Percentiles rank a stretch among this genome's conserved stretches.
Conservation (phyloP, 2,329 filamentous ascomycete species). For the Fusarium sp. region DNA sequence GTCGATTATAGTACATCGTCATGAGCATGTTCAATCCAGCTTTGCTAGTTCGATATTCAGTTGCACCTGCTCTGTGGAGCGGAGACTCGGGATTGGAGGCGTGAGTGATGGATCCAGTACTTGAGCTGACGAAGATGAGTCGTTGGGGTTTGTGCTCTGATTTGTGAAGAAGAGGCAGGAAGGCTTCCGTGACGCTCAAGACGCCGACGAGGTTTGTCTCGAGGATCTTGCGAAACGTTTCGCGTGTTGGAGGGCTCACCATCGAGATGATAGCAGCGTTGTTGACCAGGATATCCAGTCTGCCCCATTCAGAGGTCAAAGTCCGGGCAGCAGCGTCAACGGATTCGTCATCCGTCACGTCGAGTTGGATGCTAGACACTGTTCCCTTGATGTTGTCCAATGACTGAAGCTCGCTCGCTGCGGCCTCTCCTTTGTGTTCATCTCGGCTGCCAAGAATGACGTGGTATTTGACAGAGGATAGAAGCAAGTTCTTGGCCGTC, state of each 20-base stretch:
- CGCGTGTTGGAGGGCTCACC: background rate
- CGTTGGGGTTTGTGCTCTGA: constrained; percentile 12
- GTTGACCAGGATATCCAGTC: constrained; percentile 21
- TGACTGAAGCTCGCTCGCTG: background rate
- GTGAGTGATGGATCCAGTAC: constrained; percentile 12
- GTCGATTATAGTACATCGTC: constrained; percentile 4
- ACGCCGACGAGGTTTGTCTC: constrained; percentile 23
- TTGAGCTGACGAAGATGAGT: constrained; percentile 20
- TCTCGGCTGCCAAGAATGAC: constrained; percentile 24
- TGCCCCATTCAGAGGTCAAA: constrained; percentile 13
- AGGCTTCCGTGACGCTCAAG: background rate
- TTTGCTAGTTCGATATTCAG: constrained; percentile 17
- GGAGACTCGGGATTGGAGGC: background rate
- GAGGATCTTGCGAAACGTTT: constrained; percentile 2
- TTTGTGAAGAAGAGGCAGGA: constrained; percentile 9
- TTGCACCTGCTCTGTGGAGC: background rate
- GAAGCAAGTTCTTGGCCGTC: constrained; percentile 19
- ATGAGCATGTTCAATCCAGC: constrained; percentile 29
- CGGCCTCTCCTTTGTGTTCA: constrained; percentile 13
- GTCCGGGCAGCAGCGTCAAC: constrained; percentile 12
- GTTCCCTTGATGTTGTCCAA: constrained; percentile 18
- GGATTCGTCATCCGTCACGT: constrained; percentile 8
- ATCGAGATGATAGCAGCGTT: constrained; percentile 12
- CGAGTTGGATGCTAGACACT: constrained; percentile 10
- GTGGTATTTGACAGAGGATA: constrained; percentile 20